phyloP scores from a whole-genome alignment of 257 asterid species.

The Datura wrightii region DNA sequence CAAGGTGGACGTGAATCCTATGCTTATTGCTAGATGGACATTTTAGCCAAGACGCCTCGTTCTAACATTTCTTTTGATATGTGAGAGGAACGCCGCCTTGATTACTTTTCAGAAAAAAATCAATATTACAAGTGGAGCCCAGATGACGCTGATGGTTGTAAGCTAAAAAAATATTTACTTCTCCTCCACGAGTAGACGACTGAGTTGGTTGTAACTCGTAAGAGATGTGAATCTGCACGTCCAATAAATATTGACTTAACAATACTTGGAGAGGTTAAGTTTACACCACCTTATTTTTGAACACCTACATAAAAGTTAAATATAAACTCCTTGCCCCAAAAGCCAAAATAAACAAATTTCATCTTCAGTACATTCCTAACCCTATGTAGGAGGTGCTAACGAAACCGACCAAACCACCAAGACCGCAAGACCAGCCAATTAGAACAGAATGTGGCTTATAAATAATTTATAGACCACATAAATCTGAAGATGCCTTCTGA shows the following conservation, averaged over 20 bases:
- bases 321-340: neutral
- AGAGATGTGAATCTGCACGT: too few species aligned
- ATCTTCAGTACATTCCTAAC: neutral
- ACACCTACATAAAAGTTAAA: neutral
- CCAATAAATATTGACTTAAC: neutral
- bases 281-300: neutral
- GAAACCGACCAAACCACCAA: neutral
- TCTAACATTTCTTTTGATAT: neutral
- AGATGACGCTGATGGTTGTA: neutral
- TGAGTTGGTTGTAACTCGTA: too few species aligned
- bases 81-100: neutral
- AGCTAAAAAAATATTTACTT: neutral
- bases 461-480: neutral
- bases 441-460: neutral
- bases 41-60: neutral
- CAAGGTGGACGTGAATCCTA: neutral
- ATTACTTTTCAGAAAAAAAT: neutral
- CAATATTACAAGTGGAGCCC: neutral
- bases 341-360: neutral
- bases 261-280: neutral
- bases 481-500: neutral
- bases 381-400: conserved; percentile 9
- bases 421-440: neutral
- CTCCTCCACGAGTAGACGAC: neutral
- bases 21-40: neutral